These are phyloP conservation scores for Laetiporus sulphureus DNA, from an alignment of 1,284 basidiomycete species.

Conservation along the genomic window DNA sequence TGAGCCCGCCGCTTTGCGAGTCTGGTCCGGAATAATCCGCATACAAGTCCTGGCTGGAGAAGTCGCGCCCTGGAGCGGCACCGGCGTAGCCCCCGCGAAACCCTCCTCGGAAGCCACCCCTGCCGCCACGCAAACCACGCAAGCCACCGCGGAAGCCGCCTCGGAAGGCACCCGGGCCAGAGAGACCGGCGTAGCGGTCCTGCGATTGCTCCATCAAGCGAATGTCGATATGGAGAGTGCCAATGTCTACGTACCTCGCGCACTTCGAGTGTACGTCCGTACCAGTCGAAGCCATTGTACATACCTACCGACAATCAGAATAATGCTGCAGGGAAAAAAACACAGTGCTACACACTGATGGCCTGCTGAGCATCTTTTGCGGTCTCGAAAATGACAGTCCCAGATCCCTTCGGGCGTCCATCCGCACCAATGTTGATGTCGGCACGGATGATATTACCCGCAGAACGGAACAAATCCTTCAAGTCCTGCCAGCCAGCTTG, in stretches of 20 bases:
- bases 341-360: conserved; percentile 55
- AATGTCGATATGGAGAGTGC: neutral
- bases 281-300: conserved; percentile 95
- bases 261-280: conserved; percentile 87
- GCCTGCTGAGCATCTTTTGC: conserved; percentile 87
- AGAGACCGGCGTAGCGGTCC: conserved; percentile 86
- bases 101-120: conserved; percentile 41
- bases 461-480: conserved; percentile 93
- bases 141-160: conserved; percentile 47
- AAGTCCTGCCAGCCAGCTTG: conserved; percentile 98
- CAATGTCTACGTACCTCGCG: conserved; percentile 61
- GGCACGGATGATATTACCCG: conserved; percentile 90
- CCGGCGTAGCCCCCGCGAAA: conserved; percentile 45
- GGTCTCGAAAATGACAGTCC: conserved; percentile 92
- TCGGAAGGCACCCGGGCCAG: conserved; percentile 58
- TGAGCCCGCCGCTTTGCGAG: conserved; percentile 46
- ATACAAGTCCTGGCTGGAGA: conserved; percentile 74
- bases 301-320: conserved; percentile 47
- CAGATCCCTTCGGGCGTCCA: conserved; percentile 90
- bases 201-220: conserved; percentile 23
- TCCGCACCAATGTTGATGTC: conserved; percentile 91
- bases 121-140: conserved; percentile 49
- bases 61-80: conserved; percentile 59
- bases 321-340: neutral
- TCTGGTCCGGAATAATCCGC: conserved; percentile 79